A percentile compares a stretch with the other conserved stretches of the same genome.
These are phyloP conservation scores for Aulographum hederae DNA, from an alignment of 2,329 filamentous ascomycete species.

Conservation along the genomic window DNA sequence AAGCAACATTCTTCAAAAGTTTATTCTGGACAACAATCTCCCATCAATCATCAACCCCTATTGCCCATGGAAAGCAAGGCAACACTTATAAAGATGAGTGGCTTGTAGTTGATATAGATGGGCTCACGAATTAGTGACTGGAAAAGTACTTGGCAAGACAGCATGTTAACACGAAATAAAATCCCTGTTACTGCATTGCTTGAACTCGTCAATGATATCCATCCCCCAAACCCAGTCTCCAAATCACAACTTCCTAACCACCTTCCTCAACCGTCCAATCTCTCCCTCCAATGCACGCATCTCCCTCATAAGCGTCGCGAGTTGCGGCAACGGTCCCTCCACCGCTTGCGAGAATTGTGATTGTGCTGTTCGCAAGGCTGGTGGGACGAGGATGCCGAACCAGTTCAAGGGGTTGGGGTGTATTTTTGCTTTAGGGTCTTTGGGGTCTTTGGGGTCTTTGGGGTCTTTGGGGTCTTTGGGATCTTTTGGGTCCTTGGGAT, in stretches of 20 bases:
- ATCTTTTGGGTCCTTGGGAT: background rate
- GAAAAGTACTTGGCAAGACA: no score
- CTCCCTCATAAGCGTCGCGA: slow-evolving; percentile 38
- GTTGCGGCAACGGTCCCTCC: slow-evolving; percentile 35
- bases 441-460: slow-evolving; percentile 2
- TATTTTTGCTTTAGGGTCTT: slow-evolving; percentile 1
- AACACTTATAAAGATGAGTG: no score
- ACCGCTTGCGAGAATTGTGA: slow-evolving; percentile 35
- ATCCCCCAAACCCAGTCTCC: no score
- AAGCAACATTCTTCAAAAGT: no score
- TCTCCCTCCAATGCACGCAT: slow-evolving; percentile 51
- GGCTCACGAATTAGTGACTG: no score
- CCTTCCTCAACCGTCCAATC: slow-evolving; percentile 38
- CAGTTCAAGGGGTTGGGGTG: slow-evolving; percentile 35
- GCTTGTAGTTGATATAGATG: no score
- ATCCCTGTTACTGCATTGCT: no score
- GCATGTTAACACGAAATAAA: no score
- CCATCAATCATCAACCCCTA: no score
- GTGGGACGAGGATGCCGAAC: slow-evolving; percentile 36
- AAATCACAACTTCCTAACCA: slow-evolving; percentile 21
- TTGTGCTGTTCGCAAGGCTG: slow-evolving; percentile 38
- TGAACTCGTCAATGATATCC: no score
- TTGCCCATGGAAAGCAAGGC: no score
- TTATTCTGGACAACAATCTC: no score
- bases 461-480: background rate